Evolutionary conservation across 257 asterid genomes (phyloP), one percentile per base, ranked within the genome.

Genomic region (Primulina tabacum): DNA sequence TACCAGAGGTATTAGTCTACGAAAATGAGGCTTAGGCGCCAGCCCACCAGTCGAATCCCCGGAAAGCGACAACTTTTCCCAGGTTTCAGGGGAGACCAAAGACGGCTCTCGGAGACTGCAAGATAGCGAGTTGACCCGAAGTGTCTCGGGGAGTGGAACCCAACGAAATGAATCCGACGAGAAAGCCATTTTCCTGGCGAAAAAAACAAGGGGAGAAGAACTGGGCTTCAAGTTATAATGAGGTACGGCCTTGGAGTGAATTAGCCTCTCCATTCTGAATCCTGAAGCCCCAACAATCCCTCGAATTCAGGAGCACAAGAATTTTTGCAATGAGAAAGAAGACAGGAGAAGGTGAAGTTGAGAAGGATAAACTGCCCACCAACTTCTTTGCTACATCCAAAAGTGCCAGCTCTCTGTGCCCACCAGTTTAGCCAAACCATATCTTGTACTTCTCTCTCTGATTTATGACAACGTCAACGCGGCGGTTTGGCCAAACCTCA

Each of bases 261-360:
- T 76, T 68, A 90, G 85, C 76, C 89, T 85, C 85, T 87, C 97
- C 96, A 90, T 90, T 60, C 7, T 17, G 2, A 69, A 64, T 28
- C 26, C 21, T n/a, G 34, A 4, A 18, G 35, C 7, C 55, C 66
- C 40, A n/a, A 29, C 29, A 21, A 18, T 5, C 55, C 20, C 30
- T 6, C 5, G 7, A 38, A 20, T 38, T 16, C 5, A 1, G 20
- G 57, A 43, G 55, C n/a, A 43, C 57, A 16, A 17, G 57, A 50
- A 50, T 50, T 5, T 50, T 17, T 50, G 57, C 57, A 50, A 20
- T 14, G 0, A 14, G 14, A 43, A 4, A 11, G 72, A 6, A 34
- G 73, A 67, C 71, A 76, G 74, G 38, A 68, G 71, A 74, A 34
- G 33, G 66, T 26, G 33, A 20, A 33, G 64, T 24, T 28, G 75